Percentiles rank a stretch among this genome's conserved stretches.
Evolutionary conservation across 1,139 yeast species (phyloP).

Genomic region (Diutina mesorugosa): DNA sequence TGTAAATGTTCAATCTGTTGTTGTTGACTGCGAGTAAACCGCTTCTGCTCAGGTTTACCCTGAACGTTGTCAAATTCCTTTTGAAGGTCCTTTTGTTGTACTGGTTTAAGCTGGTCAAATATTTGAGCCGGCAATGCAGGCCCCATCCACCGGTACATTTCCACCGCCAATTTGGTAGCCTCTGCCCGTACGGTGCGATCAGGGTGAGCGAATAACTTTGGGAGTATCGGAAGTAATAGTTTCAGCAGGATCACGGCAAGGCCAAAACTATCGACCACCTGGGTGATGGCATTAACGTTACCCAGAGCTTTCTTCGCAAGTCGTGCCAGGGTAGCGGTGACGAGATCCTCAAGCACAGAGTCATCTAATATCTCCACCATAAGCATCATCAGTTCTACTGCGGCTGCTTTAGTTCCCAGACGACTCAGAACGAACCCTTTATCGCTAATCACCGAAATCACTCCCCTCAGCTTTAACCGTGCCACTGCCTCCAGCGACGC

Average conservation of each 20-base stretch:
- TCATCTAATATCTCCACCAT: conserved; percentile 54
- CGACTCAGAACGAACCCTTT: conserved; percentile 71
- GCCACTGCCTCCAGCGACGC: conserved; percentile 26
- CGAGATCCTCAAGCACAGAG: conserved; percentile 52
- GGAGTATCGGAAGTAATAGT: conserved; percentile 43
- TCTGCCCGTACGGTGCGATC: conserved; percentile 81
- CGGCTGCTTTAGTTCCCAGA: conserved; percentile 56
- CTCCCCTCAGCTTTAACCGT: conserved; percentile 22
- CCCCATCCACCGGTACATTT: conserved; percentile 69
- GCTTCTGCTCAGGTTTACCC: conserved; percentile 37
- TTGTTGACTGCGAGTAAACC: conserved; percentile 43
- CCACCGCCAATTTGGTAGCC: conserved; percentile 57
- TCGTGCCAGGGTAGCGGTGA: conserved; percentile 49
- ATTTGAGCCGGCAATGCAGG: conserved; percentile 45
- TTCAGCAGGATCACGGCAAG: conserved; percentile 48
- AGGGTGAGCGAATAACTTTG: conserved; percentile 72
- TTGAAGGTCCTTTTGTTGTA: conserved; percentile 78
- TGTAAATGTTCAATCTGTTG: conserved; percentile 9
- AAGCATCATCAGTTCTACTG: conserved; percentile 49
- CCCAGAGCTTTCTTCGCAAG: conserved; percentile 76
- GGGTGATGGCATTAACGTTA: conserved; percentile 40
- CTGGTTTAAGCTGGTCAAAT: conserved; percentile 71
- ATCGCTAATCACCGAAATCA: conserved; percentile 57
- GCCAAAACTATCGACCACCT: conserved; percentile 57
- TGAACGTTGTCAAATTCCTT: conserved; percentile 48